A percentile compares a stretch with the other conserved stretches of the same genome.
Conservation (phyloP, 345 rosid genomes). For the Durio zibethinus region DNA sequence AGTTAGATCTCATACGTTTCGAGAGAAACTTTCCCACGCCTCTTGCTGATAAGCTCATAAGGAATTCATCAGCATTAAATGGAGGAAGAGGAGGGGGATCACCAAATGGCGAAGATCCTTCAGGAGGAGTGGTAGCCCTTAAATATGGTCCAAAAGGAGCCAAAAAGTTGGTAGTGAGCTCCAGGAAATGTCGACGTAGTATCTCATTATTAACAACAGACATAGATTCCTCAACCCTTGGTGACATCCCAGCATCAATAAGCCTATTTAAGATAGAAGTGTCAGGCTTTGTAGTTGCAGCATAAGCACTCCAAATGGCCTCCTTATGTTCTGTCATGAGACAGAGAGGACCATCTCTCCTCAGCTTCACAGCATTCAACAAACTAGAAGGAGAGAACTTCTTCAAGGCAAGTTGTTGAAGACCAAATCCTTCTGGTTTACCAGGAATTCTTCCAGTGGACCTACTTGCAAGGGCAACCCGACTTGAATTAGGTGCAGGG, state of each 20-base stretch:
- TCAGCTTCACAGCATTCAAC: conserved; percentile 74
- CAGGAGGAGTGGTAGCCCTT: conserved; percentile 68
- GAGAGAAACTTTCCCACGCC: conserved; percentile 91
- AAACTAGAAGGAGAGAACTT: conserved; percentile 85
- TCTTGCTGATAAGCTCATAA: conserved; percentile 71
- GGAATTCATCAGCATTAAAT: conserved; percentile 66
- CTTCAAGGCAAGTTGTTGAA: conserved; percentile 74
- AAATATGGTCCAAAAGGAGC: conserved; percentile 97
- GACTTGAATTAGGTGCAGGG: conserved; percentile 62
- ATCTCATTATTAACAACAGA: conserved; percentile 97
- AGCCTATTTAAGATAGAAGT: conserved; percentile 92
- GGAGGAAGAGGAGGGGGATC: conserved; percentile 83
- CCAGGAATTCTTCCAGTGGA: conserved; percentile 66
- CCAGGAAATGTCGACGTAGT: conserved; percentile 91
- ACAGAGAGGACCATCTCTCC: conserved; percentile 94
- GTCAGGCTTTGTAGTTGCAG: conserved; percentile 87
- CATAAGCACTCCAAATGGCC: conserved; percentile 87
- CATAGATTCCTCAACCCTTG: conserved; percentile 98
- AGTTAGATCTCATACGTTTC: conserved; percentile 92
- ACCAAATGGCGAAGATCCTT: conserved; percentile 82
- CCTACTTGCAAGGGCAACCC: conserved; percentile 50
- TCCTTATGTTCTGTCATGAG: conserved; percentile 99
- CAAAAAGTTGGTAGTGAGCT: conserved; percentile 91
- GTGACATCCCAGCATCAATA: conserved; percentile 90
- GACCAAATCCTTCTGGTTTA: conserved; percentile 69